Percentiles rank a stretch among this genome's conserved stretches.
Conservation (phyloP, 169 alveolate genomes). For the Eimeria acervulina region DNA sequence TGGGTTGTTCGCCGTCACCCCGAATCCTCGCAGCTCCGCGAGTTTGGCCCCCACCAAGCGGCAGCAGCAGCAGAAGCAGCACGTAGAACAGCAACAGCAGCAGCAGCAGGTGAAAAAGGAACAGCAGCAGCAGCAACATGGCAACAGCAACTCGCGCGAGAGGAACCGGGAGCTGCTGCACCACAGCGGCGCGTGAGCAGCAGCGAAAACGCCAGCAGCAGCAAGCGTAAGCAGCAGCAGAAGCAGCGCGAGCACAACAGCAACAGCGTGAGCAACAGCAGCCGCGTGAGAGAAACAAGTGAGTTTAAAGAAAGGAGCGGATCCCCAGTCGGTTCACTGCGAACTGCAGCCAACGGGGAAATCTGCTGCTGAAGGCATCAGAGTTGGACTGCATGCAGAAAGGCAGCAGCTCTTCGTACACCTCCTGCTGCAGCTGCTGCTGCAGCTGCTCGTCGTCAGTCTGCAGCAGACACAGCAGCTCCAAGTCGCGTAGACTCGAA, state of each 20-base stretch:
- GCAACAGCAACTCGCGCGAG: too few species aligned
- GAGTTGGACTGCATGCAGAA: neutral
- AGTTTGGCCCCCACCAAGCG: too few species aligned
- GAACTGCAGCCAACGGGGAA: conserved; percentile 30
- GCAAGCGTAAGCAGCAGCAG: too few species aligned
- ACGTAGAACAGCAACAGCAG: neutral
- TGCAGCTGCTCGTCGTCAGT: conserved; percentile 51
- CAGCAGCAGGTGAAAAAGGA: neutral
- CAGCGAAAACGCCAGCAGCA: conserved; percentile 9
- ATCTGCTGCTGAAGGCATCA: neutral
- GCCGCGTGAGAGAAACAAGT: neutral
- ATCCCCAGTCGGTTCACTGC: conserved; percentile 1
- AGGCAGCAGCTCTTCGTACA: neutral
- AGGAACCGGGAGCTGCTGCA: neutral
- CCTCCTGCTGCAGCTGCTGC: conserved; percentile 31
- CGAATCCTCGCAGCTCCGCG: too few species aligned
- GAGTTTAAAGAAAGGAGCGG: neutral
- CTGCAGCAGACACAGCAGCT: conserved; percentile 31
- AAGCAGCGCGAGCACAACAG: too few species aligned
- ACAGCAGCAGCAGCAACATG: neutral
- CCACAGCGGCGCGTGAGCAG: neutral
- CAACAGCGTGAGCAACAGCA: conserved; percentile 4
- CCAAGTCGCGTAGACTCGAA: conserved; percentile 28
- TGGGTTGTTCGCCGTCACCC: neutral
- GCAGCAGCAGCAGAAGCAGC: too few species aligned